Conservation (phyloP, 163 green algal genomes). For the Scenedesmus sp. region DNA sequence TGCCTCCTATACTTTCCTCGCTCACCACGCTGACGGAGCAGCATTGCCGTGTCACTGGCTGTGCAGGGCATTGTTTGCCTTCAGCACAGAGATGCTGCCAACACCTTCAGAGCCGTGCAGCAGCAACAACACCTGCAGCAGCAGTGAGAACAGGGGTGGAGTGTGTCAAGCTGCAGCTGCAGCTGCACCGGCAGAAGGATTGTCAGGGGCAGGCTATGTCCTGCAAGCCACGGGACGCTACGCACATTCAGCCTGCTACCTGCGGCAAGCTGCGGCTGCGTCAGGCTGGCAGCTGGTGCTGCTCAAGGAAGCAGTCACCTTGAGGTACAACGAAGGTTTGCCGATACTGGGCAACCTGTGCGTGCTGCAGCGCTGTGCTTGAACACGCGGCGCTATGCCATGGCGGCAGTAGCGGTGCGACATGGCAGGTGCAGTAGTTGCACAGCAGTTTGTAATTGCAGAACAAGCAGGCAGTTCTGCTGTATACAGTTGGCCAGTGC, state of each 20-base stretch:
- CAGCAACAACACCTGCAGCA: not conserved
- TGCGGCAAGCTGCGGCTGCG: not conserved
- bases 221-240: constrained; percentile 68
- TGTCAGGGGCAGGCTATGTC: constrained; percentile 6
- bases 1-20: not conserved
- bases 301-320: constrained; percentile 8
- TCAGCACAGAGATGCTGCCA: constrained; percentile 58
- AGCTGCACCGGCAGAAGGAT: not conserved
- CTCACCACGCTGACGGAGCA: not conserved
- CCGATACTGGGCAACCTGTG: constrained; percentile 64
- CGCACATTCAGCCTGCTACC: constrained; percentile 58
- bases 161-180: not conserved
- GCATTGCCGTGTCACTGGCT: not conserved
- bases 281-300: constrained; percentile 60
- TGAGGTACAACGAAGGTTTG: constrained; percentile 64
- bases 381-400: not conserved
- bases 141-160: not conserved
- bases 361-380: constrained; percentile 42
- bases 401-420: too few relatives aligned
- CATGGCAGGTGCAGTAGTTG: not conserved
- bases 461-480: too few relatives aligned
- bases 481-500: too few relatives aligned
- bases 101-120: not conserved
- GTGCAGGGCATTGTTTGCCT: constrained; percentile 51
- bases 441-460: not conserved